Percentiles rank a stretch among this genome's conserved stretches.
Evolutionary conservation across 2,329 filamentous ascomycete species (phyloP).

Genomic region (Teratosphaeria gauchensis): DNA sequence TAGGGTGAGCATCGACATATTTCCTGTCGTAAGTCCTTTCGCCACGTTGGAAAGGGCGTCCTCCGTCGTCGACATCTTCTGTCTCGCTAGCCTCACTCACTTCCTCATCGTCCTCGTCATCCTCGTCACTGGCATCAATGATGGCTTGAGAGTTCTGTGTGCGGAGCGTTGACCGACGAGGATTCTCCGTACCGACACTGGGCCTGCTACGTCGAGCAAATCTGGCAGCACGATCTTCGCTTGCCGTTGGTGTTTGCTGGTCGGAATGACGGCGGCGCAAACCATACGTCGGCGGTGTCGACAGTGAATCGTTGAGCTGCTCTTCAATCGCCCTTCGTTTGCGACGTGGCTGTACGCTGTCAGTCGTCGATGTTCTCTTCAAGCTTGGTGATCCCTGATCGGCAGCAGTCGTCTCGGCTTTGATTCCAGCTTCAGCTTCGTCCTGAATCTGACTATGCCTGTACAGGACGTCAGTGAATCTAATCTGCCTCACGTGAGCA

Average conservation of each 20-base stretch:
- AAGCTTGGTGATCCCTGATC: not conserved
- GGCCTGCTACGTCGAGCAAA: constrained; percentile 7
- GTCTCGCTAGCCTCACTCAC: constrained; percentile 3
- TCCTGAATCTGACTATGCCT: not conserved
- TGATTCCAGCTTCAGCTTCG: not conserved
- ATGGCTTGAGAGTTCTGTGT: not conserved
- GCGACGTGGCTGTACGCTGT: not conserved
- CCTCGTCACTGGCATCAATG: constrained; percentile 2
- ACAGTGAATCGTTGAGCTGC: constrained; percentile 3
- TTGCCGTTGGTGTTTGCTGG: not conserved
- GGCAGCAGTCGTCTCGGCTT: not conserved
- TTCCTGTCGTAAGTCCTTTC: constrained; percentile 9
- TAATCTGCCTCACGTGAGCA: not conserved
- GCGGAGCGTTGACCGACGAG: constrained; percentile 1
- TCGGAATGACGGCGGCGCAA: constrained; percentile 5
- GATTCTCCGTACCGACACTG: constrained; percentile 2
- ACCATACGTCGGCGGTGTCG: constrained; percentile 4
- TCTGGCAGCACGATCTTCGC: constrained; percentile 5
- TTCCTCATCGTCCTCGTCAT: constrained; percentile 1
- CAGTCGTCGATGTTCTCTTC: not conserved
- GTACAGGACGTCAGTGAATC: not conserved
- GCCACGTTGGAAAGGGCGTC: not conserved
- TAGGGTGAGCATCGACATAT: constrained; percentile 11
- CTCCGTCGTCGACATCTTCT: constrained; percentile 1
- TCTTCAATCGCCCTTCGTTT: constrained; percentile 2